Evolutionary conservation across 2,329 filamentous ascomycete species (phyloP), one percentile per base, ranked within the genome.

Genomic region (Paecilomyces formosus): DNA sequence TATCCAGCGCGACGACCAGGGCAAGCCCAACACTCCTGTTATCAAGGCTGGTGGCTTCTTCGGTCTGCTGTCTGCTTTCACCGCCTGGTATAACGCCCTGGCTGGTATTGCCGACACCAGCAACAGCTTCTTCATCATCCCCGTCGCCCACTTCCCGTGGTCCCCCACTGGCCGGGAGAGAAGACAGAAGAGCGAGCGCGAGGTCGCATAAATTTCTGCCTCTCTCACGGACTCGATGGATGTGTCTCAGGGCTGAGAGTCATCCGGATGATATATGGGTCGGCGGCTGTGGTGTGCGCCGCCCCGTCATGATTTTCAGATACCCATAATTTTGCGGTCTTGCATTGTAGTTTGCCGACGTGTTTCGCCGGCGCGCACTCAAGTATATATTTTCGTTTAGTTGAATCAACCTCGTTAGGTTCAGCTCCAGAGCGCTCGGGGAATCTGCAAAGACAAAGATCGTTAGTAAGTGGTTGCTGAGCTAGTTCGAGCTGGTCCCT

Each of bases 141-240:
- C 92, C 55, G 92, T 97, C 63, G 87, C 89, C 68, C 92, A 96
- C 81, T 95, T 97, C 82, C 93, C 92, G 57, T 97, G 93, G 93
- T 93, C 89, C 39, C 88, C 89, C 68, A 88, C 88, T 77, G 89
- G 85, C 56, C 84, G 83, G 62, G 82, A 85, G 74, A 74, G 72
- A 61, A 83, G 86, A 61, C 80, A 63, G 57, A 80, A 88, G 79
- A 76, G 74, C 57, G 78, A 80, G 45, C 78, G 78, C 56, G 72
- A 75, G 61, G 62, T 67, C 52, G 74, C 68, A 21, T 76, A 71
- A 67, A 57, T 26, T n/a, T 31, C 15, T 50, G 39, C 30, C 28
- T 28, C 15, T 45, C 39, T 18, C 39, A 11, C 6, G 24, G 30
- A 31, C 6, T 31, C 26, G 15, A 26, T 24, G 31, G 18, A 57